Percentiles rank a stretch among this genome's conserved stretches.
Conservation (phyloP, 2,329 filamentous ascomycete genomes). For the Cladosporium sp. region DNA sequence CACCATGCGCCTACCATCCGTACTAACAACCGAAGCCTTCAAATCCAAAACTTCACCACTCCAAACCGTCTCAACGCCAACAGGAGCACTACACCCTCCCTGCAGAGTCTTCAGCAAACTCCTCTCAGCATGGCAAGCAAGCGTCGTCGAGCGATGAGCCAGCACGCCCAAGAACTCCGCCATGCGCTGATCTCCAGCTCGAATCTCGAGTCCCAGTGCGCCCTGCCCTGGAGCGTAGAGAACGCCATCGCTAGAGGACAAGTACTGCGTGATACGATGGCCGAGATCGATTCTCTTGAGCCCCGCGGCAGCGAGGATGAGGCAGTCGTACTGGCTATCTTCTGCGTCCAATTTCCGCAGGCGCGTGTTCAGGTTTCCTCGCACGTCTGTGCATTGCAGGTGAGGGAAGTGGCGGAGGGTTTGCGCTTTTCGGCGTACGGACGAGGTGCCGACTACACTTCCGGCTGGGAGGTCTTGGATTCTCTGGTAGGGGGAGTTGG, state of each 20-base stretch:
- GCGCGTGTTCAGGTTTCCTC: slow-evolving; percentile 84
- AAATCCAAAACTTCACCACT: slow-evolving; percentile 55
- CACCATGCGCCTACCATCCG: slow-evolving; percentile 69
- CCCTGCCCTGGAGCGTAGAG: slow-evolving; percentile 88
- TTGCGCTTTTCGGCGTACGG: slow-evolving; percentile 77
- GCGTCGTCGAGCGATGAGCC: slow-evolving; percentile 57
- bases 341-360: slow-evolving; percentile 75
- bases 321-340: slow-evolving; percentile 65
- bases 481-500: slow-evolving; percentile 50
- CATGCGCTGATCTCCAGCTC: slow-evolving; percentile 61
- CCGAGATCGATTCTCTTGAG: slow-evolving; percentile 66
- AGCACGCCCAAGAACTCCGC: slow-evolving; percentile 57
- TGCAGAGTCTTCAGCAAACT: slow-evolving; percentile 79
- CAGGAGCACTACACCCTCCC: slow-evolving; percentile 87
- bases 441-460: slow-evolving; percentile 79
- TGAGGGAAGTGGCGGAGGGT: slow-evolving; percentile 67
- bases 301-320: slow-evolving; percentile 82
- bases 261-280: slow-evolving; percentile 68
- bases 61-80: slow-evolving; percentile 78
- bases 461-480: slow-evolving; percentile 70
- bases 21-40: slow-evolving; percentile 70
- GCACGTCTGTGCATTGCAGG: slow-evolving; percentile 70
- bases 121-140: slow-evolving; percentile 71
- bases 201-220: slow-evolving; percentile 75
- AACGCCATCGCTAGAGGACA: slow-evolving; percentile 66